A percentile compares a stretch with the other conserved stretches of the same genome.
These are phyloP conservation scores for Brassica incana DNA, from an alignment of 345 rosid species.

Conservation along the genomic window DNA sequence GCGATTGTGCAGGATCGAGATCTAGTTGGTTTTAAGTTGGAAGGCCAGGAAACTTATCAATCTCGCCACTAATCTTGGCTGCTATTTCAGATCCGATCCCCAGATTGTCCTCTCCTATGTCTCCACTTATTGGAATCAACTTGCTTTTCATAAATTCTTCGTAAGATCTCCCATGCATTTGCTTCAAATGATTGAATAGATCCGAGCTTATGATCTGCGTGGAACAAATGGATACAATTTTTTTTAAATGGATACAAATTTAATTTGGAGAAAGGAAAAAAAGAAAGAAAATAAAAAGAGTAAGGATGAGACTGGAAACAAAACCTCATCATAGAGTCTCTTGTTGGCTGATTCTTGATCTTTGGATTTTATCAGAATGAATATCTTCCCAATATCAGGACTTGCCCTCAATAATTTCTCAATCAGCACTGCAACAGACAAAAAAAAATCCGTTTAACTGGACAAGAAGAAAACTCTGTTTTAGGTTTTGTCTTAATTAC, in stretches of 20 bases:
- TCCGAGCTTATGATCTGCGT: conserved; percentile 40
- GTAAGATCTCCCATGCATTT: conserved; percentile 33
- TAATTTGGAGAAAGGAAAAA: background rate
- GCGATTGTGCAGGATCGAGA: no score
- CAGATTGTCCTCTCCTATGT: conserved; percentile 22
- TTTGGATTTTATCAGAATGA: conserved; percentile 36
- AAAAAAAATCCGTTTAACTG: conserved; percentile 5
- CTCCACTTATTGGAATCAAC: conserved; percentile 44
- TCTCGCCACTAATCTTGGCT: conserved; percentile 45
- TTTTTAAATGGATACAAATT: no score
- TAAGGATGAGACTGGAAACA: background rate
- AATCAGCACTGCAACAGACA: conserved; percentile 6
- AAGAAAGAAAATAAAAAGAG: no score
- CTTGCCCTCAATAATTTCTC: conserved; percentile 44
- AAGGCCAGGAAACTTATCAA: conserved; percentile 24
- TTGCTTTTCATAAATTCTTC: conserved; percentile 38
- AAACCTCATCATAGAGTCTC: conserved; percentile 32
- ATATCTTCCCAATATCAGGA: conserved; percentile 38
- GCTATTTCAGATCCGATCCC: conserved; percentile 16
- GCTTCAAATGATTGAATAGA: conserved; percentile 33
- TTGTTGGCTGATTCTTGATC: conserved; percentile 32
- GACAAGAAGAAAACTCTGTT: conserved; percentile 5
- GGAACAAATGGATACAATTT: background rate
- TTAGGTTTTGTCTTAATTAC: conserved; percentile 6
- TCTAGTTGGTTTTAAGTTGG: no score